Evolutionary conservation across 768 basidiomycete genomes (phyloP), one percentile per base, ranked within the genome.

Genomic region (Leccinellum rugosiceps): DNA sequence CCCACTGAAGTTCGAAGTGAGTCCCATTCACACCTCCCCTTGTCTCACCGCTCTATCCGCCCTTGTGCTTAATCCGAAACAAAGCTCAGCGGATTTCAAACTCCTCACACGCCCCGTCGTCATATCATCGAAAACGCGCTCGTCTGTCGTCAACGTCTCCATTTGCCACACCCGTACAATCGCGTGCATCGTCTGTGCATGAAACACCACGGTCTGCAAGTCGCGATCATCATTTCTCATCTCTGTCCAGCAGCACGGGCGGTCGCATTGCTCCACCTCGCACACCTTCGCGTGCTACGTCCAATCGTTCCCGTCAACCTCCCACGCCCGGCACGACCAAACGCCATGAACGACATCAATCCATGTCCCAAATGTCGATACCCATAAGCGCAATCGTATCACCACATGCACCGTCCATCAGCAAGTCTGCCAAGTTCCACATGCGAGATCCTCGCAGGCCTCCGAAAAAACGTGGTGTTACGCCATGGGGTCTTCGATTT

Each of bases 361-460:
- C 85, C 65, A 73, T 86, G 57, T 88, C 88, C 3, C 83, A 86
- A 66, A 76, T 78, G 13, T 91, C 89, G n/a, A 87, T 92, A 21
- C 90, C 90, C 3, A 81, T 92, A 55, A 87, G 86, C 41, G 90
- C 90, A 3, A 75, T 90, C 60, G 79, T 92, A 44, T 85, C 88
- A 3, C 89, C 90, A 0, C 88, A 88, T 64, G 88, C 87, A 25
- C 90, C 88, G 5, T 91, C 90, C 8, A 65, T 92, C 38, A 73
- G 77, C 35, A 78, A 75, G 46, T 84, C 83, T 13, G 72, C 80
- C 28, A 78, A 77, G 17, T 92, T 85, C 63, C 88, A 91, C 65
- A 92, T 92, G 90, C 83, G 87, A 32, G 90, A 92, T 70, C 90
- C 88, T 0, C 80, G 84, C 19, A 86, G 77, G 62, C 87, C 88